Conservation (phyloP, 371 early-diverging fungal species). For the Syncephalastrum sp. region DNA sequence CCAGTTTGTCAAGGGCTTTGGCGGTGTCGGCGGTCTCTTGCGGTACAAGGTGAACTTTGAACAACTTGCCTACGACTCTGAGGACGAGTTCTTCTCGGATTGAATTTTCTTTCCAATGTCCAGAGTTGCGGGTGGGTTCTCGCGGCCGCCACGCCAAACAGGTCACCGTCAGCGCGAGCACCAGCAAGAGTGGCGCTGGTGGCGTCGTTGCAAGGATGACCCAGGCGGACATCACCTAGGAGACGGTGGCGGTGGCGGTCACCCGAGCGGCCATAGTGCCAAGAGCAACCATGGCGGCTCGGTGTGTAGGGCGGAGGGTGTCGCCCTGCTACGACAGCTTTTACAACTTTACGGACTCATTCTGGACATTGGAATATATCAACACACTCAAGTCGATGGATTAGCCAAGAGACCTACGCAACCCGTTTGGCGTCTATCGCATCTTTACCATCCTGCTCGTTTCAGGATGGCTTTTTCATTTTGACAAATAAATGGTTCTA, state of each 20-base stretch:
- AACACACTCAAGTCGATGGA: slow-evolving; percentile 9
- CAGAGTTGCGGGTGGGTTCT: slow-evolving; percentile 17
- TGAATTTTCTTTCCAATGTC: slow-evolving; percentile 25
- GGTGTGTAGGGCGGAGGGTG: neutral
- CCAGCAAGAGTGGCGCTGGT: slow-evolving; percentile 2
- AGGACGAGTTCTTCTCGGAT: slow-evolving; percentile 47
- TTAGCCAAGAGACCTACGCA: neutral
- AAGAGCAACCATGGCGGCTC: too few species aligned
- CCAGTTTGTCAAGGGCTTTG: slow-evolving; percentile 99
- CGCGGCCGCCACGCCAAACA: neutral
- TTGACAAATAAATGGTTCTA: neutral
- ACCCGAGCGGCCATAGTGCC: too few species aligned
- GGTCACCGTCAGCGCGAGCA: too few species aligned
- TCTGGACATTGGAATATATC: slow-evolving; percentile 18
- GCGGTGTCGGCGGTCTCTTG: slow-evolving; percentile 99
- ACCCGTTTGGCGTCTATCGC: slow-evolving; percentile 14
- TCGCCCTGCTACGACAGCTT: neutral
- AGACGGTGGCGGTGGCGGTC: too few species aligned
- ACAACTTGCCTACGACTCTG: slow-evolving; percentile 45
- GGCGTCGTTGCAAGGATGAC: slow-evolving; percentile 1
- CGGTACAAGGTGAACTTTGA: slow-evolving; percentile 71
- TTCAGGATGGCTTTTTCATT: neutral
- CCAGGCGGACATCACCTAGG: neutral
- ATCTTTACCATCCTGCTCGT: neutral
- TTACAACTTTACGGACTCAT: slow-evolving; percentile 8